Base-by-base conservation (phyloP, 2,329 filamentous ascomycete genomes). In the Shiraia sp. region DNA sequence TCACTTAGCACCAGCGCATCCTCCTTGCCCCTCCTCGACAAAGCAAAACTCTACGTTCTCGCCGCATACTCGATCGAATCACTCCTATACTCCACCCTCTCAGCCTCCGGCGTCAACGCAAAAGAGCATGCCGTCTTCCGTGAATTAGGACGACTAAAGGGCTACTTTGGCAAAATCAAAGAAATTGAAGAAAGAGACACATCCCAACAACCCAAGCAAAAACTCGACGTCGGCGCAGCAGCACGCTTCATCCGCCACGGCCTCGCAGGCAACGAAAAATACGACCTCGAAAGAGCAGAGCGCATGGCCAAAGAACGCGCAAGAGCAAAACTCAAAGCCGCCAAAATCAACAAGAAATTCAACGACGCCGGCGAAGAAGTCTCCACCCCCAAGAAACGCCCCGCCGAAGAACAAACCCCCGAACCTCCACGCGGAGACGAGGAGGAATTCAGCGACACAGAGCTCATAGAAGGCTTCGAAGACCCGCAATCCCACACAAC, bases 81-180 rank as follows among this genome's bases (percentile, higher is more conserved):
- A 0, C 75, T 96, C 8, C 74, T 99, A 6, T 97, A 95, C 70
- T 87, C 87, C 37, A 86, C 87, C 49, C 76, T 99, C 15, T 84
- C 85, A 48, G 79, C 96, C 7, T 85, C 90, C 55, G 90, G 87
- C 42, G 79, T 85, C 22, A 55, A 96, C 61, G 85, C 88, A n/a
- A 90, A 87, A 67, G 79, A 87, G 37, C 92, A 97, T 65, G 80
- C 88, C 19, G 82, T 99, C 45, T 93, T 90, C 71, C 79, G 80
- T 45, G 93, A 99, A 74, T 79, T 99, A 49, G 86, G 83, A 44
- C 84, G 93, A 42, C 85, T 97, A 39, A 90, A 86, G 69, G 87
- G 90, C 65, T 97, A 97, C 70, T 95, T 96, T 71, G 83, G 81
- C 45, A 99, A 97, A 75, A 92, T 97, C 66, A 89, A 93, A 63